These are phyloP conservation scores for Gossypium anomalum DNA, from an alignment of 345 rosid genomes.

Conservation along the genomic window DNA sequence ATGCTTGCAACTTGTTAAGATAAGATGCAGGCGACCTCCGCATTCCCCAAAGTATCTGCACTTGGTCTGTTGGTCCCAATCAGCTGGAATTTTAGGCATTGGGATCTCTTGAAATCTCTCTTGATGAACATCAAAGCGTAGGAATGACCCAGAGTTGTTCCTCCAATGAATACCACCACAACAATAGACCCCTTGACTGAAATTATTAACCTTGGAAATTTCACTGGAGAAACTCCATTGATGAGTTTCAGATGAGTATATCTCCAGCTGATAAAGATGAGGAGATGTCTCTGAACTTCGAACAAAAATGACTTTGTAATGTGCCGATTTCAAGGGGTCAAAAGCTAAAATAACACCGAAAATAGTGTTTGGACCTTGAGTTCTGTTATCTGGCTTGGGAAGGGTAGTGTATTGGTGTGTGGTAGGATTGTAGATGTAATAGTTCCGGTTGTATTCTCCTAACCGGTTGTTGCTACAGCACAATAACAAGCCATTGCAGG, in stretches of 20 bases:
- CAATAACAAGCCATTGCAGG: conserved; percentile 52
- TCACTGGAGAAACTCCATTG: conserved; percentile 28
- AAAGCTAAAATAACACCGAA: conserved; percentile 32
- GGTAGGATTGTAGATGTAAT: conserved; percentile 39
- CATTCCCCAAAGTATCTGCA: conserved; percentile 27
- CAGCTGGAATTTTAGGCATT: conserved; percentile 17
- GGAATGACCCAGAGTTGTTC: conserved; percentile 7
- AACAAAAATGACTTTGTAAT: conserved; percentile 37
- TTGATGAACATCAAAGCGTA: conserved; percentile 25
- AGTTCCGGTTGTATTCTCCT: neutral
- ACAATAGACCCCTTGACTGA: conserved; percentile 21
- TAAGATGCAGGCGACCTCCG: conserved; percentile 23
- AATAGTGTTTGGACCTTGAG: neutral
- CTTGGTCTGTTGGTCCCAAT: neutral
- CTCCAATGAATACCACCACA: conserved; percentile 35
- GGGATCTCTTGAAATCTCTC: conserved; percentile 29
- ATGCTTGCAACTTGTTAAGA: conserved; percentile 20
- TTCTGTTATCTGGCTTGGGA: conserved; percentile 13
- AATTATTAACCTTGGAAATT: neutral
- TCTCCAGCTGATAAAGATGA: conserved; percentile 19
- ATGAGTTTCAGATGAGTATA: conserved; percentile 36
- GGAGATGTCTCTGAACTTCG: neutral
- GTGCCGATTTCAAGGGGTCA: conserved; percentile 36
- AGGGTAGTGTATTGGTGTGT: conserved; percentile 31
- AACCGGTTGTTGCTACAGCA: conserved; percentile 24